A percentile compares a stretch with the other conserved stretches of the same genome.
Evolutionary conservation across 768 basidiomycete genomes (phyloP).

Genomic region (Lactarius sp.): DNA sequence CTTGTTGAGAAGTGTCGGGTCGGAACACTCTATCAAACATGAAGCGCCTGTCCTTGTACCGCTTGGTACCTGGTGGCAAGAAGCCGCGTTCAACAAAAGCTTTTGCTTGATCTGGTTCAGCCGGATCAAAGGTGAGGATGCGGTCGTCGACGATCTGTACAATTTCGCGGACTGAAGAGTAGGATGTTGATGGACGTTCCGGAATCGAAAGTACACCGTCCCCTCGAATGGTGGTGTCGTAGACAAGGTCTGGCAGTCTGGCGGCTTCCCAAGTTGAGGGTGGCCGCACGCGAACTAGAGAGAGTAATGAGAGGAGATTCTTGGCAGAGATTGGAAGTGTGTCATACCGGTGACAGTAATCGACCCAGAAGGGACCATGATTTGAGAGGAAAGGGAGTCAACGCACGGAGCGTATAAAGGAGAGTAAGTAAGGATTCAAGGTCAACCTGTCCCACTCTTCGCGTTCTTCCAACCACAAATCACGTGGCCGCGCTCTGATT

Average conservation of each 20-base stretch:
- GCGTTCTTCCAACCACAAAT: conserved; percentile 21
- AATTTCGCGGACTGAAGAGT: conserved; percentile 64
- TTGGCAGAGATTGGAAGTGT: conserved; percentile 4
- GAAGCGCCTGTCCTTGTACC: conserved; percentile 95
- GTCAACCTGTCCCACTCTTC: not conserved
- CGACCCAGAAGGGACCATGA: conserved; percentile 68
- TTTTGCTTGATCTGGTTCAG: conserved; percentile 75
- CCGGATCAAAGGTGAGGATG: conserved; percentile 93
- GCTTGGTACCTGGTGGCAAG: conserved; percentile 79
- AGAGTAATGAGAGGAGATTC: not conserved
- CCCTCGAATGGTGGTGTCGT: conserved; percentile 68
- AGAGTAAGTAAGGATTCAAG: not conserved
- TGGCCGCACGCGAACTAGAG: conserved; percentile 83
- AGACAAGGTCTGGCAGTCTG: conserved; percentile 71
- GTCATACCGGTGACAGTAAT: conserved; percentile 77
- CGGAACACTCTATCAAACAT: conserved; percentile 95
- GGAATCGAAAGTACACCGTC: conserved; percentile 82
- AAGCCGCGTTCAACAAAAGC: conserved; percentile 85
- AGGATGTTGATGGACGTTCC: conserved; percentile 43
- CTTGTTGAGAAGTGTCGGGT: conserved; percentile 72
- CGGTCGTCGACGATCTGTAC: conserved; percentile 92
- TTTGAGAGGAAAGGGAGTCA: not conserved
- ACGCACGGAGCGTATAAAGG: not conserved
- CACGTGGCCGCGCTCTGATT: conserved; percentile 27
- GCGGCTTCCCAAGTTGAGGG: conserved; percentile 81